Evolutionary conservation across 345 rosid species (phyloP).

Genomic region (Linum usitatissimum): DNA sequence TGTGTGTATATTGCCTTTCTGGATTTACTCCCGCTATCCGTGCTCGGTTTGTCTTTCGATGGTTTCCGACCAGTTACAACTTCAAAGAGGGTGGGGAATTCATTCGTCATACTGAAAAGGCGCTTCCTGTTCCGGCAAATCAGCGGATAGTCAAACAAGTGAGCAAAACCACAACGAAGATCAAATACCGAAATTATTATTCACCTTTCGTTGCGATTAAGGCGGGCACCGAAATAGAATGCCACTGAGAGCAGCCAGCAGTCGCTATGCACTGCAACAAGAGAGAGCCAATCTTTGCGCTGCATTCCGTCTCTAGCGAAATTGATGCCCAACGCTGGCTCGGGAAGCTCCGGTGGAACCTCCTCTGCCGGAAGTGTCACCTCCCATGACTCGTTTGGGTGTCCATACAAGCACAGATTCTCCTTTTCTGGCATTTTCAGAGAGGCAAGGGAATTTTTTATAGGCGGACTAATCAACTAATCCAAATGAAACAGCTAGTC

Average conservation of each 20-base stretch:
- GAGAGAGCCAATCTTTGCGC: slow-evolving; percentile 85
- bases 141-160: neutral
- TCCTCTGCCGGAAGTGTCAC: slow-evolving; percentile 92
- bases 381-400: slow-evolving; percentile 88
- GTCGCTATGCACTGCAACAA: slow-evolving; percentile 93
- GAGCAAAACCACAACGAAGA: neutral
- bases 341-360: slow-evolving; percentile 96
- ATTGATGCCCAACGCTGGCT: slow-evolving; percentile 93
- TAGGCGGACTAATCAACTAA: neutral
- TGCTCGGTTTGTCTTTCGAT: slow-evolving; percentile 69
- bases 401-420: slow-evolving; percentile 88
- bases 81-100: slow-evolving; percentile 87
- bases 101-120: slow-evolving; percentile 80
- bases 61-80: slow-evolving; percentile 88
- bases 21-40: slow-evolving; percentile 83
- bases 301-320: slow-evolving; percentile 96
- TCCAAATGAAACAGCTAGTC: neutral
- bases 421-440: slow-evolving; percentile 52
- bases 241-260: slow-evolving; percentile 97
- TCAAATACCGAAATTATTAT: neutral
- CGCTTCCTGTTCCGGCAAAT: slow-evolving; percentile 53
- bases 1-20: slow-evolving; percentile 39
- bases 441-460: neutral
- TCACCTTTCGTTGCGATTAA: slow-evolving; percentile 83
- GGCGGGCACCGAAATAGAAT: slow-evolving; percentile 90